phyloP scores from a whole-genome alignment of 441 rosid species.

The Croton laevigatus region DNA sequence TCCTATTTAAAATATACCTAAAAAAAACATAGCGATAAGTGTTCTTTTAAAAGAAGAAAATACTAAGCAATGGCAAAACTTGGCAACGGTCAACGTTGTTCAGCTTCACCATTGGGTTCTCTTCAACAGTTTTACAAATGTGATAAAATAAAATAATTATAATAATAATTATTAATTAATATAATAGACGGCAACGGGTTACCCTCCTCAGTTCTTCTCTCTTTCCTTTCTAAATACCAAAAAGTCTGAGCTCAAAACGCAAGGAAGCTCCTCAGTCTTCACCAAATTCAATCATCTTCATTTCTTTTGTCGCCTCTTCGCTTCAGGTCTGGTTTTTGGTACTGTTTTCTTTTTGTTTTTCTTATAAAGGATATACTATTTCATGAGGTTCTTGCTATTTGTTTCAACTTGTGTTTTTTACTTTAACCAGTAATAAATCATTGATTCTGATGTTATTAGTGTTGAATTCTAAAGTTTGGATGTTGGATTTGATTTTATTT shows the following conservation, averaged over 20 bases:
- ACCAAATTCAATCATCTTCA: neutral
- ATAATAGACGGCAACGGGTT: conserved; percentile 2
- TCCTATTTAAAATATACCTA: no score
- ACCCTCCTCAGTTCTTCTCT: neutral
- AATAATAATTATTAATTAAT: neutral
- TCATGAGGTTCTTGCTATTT: neutral
- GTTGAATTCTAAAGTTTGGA: conserved; percentile 5
- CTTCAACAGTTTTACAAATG: no score
- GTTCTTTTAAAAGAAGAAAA: no score
- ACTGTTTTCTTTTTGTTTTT: neutral
- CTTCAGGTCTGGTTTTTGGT: conserved; percentile 7
- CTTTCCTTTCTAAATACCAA: neutral
- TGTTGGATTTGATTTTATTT: conserved; percentile 22
- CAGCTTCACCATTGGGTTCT: no score
- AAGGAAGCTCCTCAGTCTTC: conserved; percentile 6
- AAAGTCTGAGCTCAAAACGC: neutral
- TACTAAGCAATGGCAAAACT: no score
- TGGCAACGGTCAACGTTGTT: no score
- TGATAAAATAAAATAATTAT: no score
- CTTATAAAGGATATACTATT: neutral
- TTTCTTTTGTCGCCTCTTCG: neutral
- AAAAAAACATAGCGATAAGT: no score
- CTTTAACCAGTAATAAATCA: neutral
- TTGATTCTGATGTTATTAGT: neutral
- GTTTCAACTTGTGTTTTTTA: neutral